phyloP scores from a whole-genome alignment of 148 eudicot species.

The Pharnaceum exiguum region DNA sequence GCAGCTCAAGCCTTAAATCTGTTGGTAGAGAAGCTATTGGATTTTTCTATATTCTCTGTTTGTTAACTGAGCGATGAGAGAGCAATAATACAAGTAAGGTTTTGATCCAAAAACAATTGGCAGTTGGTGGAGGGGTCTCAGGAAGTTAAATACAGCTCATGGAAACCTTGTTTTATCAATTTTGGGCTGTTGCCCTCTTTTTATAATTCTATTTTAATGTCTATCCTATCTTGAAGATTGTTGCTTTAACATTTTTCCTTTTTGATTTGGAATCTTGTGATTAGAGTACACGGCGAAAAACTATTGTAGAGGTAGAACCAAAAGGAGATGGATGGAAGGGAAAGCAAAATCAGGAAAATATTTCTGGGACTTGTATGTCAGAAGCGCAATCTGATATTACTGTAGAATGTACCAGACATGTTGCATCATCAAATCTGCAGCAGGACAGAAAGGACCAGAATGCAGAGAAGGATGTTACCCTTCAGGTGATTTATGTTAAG shows the following conservation, averaged over 20 bases:
- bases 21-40: no score
- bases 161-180: no score
- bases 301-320: background rate
- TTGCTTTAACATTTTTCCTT: background rate
- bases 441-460: conserved; percentile 6
- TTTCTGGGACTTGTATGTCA: conserved; percentile 8
- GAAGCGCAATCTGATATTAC: conserved; percentile 11
- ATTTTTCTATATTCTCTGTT: no score
- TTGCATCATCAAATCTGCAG: conserved; percentile 19
- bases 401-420: conserved; percentile 20
- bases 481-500: conserved; percentile 9
- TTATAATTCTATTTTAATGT: no score
- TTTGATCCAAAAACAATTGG: no score
- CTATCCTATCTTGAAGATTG: background rate
- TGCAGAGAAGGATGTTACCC: background rate
- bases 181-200: no score
- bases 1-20: no score
- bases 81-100: no score
- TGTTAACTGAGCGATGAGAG: no score
- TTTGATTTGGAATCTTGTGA: background rate
- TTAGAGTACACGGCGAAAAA: conserved; percentile 1
- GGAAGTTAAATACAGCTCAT: no score
- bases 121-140: no score
- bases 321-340: background rate
- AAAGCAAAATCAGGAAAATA: background rate